Percentiles rank a stretch among this genome's conserved stretches.
phyloP scores from a whole-genome alignment of 805 yeast species.

The Suhomyces sp. region DNA sequence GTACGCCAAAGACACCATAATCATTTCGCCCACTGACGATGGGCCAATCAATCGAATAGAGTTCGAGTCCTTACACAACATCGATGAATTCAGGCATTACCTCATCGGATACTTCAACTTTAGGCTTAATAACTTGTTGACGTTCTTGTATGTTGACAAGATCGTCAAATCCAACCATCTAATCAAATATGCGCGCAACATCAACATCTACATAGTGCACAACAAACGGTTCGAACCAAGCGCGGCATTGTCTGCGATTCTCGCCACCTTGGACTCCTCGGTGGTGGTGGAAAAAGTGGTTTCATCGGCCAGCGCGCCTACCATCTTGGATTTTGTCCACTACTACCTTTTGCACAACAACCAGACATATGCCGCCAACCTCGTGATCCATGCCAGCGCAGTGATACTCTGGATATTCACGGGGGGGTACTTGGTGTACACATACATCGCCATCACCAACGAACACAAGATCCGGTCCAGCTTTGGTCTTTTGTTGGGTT shows the following conservation, averaged over 20 bases:
- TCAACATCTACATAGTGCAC: slow-evolving; percentile 25
- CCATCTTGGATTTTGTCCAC: slow-evolving; percentile 16
- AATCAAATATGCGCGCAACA: slow-evolving; percentile 21
- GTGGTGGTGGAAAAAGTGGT: slow-evolving; percentile 3
- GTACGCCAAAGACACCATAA: background rate
- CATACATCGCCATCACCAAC: slow-evolving; percentile 32
- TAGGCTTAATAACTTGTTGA: slow-evolving; percentile 18
- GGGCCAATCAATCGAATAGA: slow-evolving; percentile 2
- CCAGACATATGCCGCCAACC: slow-evolving; percentile 1
- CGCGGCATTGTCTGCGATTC: background rate
- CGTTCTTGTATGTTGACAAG: slow-evolving; percentile 25
- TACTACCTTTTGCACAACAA: slow-evolving; percentile 12
- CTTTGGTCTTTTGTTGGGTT: slow-evolving; percentile 35
- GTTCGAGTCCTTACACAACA: background rate
- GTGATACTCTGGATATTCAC: slow-evolving; percentile 1
- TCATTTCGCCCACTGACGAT: slow-evolving; percentile 4
- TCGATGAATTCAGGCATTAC: slow-evolving; percentile 6
- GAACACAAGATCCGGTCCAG: slow-evolving; percentile 33
- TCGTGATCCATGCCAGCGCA: slow-evolving; percentile 3
- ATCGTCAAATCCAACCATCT: slow-evolving; percentile 26
- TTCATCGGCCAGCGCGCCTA: slow-evolving; percentile 9
- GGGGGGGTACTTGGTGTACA: slow-evolving; percentile 14
- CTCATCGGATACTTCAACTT: slow-evolving; percentile 24
- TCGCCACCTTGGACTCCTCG: background rate
- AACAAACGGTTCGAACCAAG: slow-evolving; percentile 1